Base-by-base conservation (phyloP, 768 basidiomycete species). In the Leccinum broughii region DNA sequence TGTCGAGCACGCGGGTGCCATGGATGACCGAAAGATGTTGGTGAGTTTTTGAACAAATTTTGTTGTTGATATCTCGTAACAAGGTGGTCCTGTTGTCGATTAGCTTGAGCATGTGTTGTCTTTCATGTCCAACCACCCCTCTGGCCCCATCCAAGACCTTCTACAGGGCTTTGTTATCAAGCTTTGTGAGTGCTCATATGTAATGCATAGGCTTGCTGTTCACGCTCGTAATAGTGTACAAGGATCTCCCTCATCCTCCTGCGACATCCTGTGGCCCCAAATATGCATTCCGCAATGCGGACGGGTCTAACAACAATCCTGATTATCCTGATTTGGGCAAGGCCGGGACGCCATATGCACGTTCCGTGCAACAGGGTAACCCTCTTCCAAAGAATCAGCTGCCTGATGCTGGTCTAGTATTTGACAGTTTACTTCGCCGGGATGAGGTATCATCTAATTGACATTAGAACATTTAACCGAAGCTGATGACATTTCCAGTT, bases 231-330 rank as follows among this genome's bases (percentile, higher is more conserved):
- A 2, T 64, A 92, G 90, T 92, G 59, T 93, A 92, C 72, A 84
- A 88, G 63, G 93, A 95, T 71, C 81, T 96, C 15, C 73, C 85
- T 0, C 93, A 94, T 71, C 93, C 93, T 3, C 81, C 92, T 7
- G 77, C 85, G 7, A 90, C 92, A 1, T 85, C 78, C 63, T 72
- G 92, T 39, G 85, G 90, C 17, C 76, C 80, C 26, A 64, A 83
- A 54, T 87, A 85, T 63, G 80, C 85, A 2, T 93, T 82, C 78
- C 85, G 93, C 35, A 71, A 81, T 1, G 88, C 90, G 4, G 93
- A 95, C 71, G 93, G 93, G 7, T 84, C 85, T 4, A 74, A 76
- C 70, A 95, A 95, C 75, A 95, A 93, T 66, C 78, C 85, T 50
- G 78, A 80, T 56, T 70, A 78, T 39, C 92, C 92, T 2, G 78